These are phyloP conservation scores for Mycena latifolia DNA, from an alignment of 768 basidiomycete species.

Conservation along the genomic window DNA sequence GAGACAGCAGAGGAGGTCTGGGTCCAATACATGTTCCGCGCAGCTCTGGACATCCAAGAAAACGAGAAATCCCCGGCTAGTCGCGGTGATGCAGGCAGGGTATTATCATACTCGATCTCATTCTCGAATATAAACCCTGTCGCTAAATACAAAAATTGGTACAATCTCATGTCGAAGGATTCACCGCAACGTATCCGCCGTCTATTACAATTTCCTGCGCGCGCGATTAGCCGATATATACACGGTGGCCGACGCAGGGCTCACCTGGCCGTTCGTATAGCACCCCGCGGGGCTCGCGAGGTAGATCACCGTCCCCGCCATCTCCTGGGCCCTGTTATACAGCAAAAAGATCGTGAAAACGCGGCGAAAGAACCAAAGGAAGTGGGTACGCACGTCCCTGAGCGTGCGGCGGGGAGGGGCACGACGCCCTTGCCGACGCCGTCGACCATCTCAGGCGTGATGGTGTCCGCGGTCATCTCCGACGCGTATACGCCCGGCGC, in stretches of 20 bases:
- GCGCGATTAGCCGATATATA: background rate
- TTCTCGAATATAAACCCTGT: too few species aligned
- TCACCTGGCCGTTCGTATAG: slow-evolving; percentile 78
- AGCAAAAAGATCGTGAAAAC: slow-evolving; percentile 41
- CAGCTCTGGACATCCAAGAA: too few species aligned
- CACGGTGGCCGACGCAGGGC: background rate
- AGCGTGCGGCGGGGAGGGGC: slow-evolving; percentile 71
- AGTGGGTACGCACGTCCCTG: slow-evolving; percentile 69
- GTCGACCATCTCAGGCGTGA: slow-evolving; percentile 62
- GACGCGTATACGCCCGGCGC: slow-evolving; percentile 84
- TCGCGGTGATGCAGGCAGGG: too few species aligned
- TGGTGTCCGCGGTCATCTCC: slow-evolving; percentile 75
- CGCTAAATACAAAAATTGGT: too few species aligned
- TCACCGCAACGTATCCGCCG: slow-evolving; percentile 80
- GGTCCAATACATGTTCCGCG: too few species aligned
- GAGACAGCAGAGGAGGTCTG: too few species aligned
- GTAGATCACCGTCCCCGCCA: slow-evolving; percentile 84
- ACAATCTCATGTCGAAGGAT: slow-evolving; percentile 54
- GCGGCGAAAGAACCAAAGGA: background rate
- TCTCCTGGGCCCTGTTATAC: slow-evolving; percentile 67
- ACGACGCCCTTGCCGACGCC: slow-evolving; percentile 68
- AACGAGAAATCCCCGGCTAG: too few species aligned
- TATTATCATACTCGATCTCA: too few species aligned
- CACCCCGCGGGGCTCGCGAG: slow-evolving; percentile 79
- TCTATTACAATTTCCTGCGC: slow-evolving; percentile 75